phyloP scores from a whole-genome alignment of 805 yeast species.

The Metschnikowia matae region DNA sequence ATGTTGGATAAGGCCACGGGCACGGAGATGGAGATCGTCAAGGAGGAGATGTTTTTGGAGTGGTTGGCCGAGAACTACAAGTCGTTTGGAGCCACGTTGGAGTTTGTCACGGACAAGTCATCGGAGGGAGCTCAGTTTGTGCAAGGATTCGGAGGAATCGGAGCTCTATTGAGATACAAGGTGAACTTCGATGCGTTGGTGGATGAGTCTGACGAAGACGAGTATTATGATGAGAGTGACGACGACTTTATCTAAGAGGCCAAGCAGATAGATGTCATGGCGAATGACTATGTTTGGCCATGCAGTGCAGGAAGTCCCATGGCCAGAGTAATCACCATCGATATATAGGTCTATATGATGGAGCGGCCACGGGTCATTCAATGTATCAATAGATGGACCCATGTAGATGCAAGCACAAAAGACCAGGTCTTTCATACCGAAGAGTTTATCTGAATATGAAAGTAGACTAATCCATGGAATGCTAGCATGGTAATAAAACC shows the following conservation, averaged over 20 bases:
- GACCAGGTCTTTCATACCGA: too few species aligned
- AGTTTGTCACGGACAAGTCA: conserved; percentile 93
- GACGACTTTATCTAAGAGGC: conserved; percentile 30
- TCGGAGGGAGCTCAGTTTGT: conserved; percentile 99
- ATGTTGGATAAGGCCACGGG: conserved; percentile 83
- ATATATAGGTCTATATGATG: too few species aligned
- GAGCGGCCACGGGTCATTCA: too few species aligned
- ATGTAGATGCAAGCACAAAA: too few species aligned
- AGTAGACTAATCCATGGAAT: too few species aligned
- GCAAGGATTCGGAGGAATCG: conserved; percentile 98
- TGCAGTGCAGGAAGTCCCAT: too few species aligned
- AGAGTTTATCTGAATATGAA: too few species aligned
- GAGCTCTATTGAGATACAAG: conserved; percentile 93
- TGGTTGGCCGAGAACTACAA: conserved; percentile 98
- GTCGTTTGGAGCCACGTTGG: conserved; percentile 90
- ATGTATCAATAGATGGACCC: too few species aligned
- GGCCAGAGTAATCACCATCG: too few species aligned
- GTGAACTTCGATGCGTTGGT: conserved; percentile 94
- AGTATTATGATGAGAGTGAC: conserved; percentile 72
- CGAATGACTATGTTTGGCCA: too few species aligned
- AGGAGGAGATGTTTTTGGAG: conserved; percentile 83
- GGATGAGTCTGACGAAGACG: conserved; percentile 81
- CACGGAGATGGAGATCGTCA: conserved; percentile 82
- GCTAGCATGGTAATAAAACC: too few species aligned
- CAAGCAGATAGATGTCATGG: too few species aligned